Evolutionary conservation across 2,329 filamentous ascomycete genomes (phyloP), one percentile per base, ranked within the genome.

Genomic region (Fusarium anthophilum): DNA sequence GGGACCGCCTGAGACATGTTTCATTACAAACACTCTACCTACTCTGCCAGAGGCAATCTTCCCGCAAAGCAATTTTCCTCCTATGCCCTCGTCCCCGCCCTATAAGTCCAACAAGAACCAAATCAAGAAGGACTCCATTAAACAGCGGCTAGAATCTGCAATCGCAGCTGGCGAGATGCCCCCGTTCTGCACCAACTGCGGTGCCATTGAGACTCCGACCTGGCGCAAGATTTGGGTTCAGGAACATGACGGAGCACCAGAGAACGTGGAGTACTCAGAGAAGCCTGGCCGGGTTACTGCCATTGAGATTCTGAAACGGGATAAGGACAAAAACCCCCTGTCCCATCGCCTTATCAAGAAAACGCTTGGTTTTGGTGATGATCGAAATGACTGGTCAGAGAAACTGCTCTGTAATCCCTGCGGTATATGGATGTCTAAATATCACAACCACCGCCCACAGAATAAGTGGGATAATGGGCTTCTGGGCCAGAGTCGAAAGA

Each of bases 161-260:
- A 91, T 98, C 61, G 87, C 88, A n/a, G 90, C 91, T 62, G 96
- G 96, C 10, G 90, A 95, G 74, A 92, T 95, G 86, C 96, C 96
- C 1, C 92, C 93, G 2, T 98, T 92, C 79, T 99, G 96, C 81
- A 90, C 90, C 72, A 98, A 98, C 78, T 99, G 96, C 78, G 96
- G 96, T 11, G 93, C 95, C 12, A 97, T 99, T 65, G 94, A 98
- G 78, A 99, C 96, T 2, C 94, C 96, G 0, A 98, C 96, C 0
- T 99, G 96, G 96, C 91, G 96, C 69, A 96, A 96, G 79, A 94
- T 96, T 18, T 98, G 93, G 88, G 91, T 91, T n/a, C 94, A 94
- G 78, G 87, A 93, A 13, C 87, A 92, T 51, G 85, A 90, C 22
- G 95, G 94, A 3, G 87, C 88, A 38, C 94, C 94, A 2, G 87